Percentiles rank a stretch among this genome's conserved stretches.
Evolutionary conservation across 2,329 filamentous ascomycete species (phyloP).

Genomic region (Dactylellina sp.): DNA sequence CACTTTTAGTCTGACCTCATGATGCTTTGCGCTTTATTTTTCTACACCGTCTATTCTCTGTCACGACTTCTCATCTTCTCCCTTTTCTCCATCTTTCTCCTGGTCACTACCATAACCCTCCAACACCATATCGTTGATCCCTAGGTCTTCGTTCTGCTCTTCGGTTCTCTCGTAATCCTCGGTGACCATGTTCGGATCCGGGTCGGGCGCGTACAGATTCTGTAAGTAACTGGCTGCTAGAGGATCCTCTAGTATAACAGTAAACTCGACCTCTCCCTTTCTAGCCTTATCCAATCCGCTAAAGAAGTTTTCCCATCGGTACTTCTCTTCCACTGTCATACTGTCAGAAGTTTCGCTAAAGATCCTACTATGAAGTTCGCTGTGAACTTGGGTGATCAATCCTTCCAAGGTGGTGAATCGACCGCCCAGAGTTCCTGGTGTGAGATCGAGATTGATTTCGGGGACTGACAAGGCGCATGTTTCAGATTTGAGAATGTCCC

Average conservation of each 20-base stretch:
- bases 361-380: slow-evolving; percentile 87
- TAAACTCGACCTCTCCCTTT: slow-evolving; percentile 81
- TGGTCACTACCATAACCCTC: slow-evolving; percentile 80
- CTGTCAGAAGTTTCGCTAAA: slow-evolving; percentile 84
- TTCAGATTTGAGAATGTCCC: slow-evolving; percentile 96
- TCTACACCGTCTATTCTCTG: neutral
- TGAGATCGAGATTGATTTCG: slow-evolving; percentile 86
- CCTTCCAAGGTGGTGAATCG: slow-evolving; percentile 98
- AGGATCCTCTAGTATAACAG: slow-evolving; percentile 84
- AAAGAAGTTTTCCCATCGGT: slow-evolving; percentile 86
- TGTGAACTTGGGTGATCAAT: slow-evolving; percentile 88
- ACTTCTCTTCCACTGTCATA: slow-evolving; percentile 73
- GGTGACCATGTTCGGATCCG: slow-evolving; percentile 82
- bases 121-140: slow-evolving; percentile 89
- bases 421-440: slow-evolving; percentile 92
- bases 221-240: slow-evolving; percentile 94
- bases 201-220: slow-evolving; percentile 80
- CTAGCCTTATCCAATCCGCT: slow-evolving; percentile 80
- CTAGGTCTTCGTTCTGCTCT: slow-evolving; percentile 93
- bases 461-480: slow-evolving; percentile 87
- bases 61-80: slow-evolving; percentile 26
- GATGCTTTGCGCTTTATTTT: neutral
- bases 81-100: slow-evolving; percentile 30
- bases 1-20: slow-evolving; percentile 14
- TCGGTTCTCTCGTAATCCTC: slow-evolving; percentile 88